Evolutionary conservation across 2,329 filamentous ascomycete species (phyloP).

Genomic region (Diaporthe citri): DNA sequence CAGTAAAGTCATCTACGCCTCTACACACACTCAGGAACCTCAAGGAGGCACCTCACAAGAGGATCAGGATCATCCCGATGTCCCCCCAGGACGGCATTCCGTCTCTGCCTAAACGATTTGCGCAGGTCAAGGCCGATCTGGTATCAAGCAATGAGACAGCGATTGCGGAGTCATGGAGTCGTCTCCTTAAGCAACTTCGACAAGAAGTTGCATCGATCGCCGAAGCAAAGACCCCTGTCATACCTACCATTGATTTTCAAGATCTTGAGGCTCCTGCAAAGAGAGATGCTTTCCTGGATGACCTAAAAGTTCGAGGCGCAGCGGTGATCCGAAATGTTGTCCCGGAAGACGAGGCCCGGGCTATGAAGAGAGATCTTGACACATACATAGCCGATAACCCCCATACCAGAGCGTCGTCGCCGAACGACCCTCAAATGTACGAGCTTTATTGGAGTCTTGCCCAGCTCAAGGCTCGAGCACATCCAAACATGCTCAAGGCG

Average conservation of each 20-base stretch:
- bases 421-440: slow-evolving; percentile 50
- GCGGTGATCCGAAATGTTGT: slow-evolving; percentile 51
- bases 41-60: slow-evolving; percentile 17
- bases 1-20: slow-evolving; percentile 14
- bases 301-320: slow-evolving; percentile 49
- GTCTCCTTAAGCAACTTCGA: slow-evolving; percentile 53
- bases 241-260: slow-evolving; percentile 58
- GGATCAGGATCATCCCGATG: slow-evolving; percentile 26
- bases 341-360: slow-evolving; percentile 44
- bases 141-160: slow-evolving; percentile 53
- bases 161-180: slow-evolving; percentile 55
- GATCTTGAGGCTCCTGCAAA: slow-evolving; percentile 47
- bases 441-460: slow-evolving; percentile 57
- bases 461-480: slow-evolving; percentile 55
- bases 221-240: slow-evolving; percentile 49
- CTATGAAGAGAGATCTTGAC: slow-evolving; percentile 64
- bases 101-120: slow-evolving; percentile 56
- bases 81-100: slow-evolving; percentile 43
- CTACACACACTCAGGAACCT: not conserved
- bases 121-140: slow-evolving; percentile 55
- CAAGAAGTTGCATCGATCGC: slow-evolving; percentile 55
- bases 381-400: slow-evolving; percentile 67
- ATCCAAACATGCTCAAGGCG: slow-evolving; percentile 54
- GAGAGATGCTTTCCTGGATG: slow-evolving; percentile 45
- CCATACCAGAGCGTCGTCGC: slow-evolving; percentile 47